Evolutionary conservation across 2,329 filamentous ascomycete genomes (phyloP).

Genomic region (Cryphonectria naterciae): DNA sequence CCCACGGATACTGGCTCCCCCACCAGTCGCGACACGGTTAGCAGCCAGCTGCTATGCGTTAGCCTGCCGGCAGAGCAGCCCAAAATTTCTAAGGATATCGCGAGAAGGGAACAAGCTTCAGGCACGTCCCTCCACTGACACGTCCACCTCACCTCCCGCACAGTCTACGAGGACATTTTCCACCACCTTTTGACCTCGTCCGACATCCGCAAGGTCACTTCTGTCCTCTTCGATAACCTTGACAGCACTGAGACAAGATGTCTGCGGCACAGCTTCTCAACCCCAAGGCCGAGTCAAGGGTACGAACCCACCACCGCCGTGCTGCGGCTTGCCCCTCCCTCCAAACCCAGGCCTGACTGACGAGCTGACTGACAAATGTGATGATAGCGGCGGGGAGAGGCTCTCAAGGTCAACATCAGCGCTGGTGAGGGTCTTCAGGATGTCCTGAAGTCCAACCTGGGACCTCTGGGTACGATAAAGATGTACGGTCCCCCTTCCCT

Average conservation of each 20-base stretch:
- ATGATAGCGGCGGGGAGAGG: slow-evolving; percentile 88
- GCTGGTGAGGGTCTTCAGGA: slow-evolving; percentile 91
- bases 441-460: slow-evolving; percentile 96
- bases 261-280: slow-evolving; percentile 98
- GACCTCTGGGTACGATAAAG: slow-evolving; percentile 92
- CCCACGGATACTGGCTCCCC: background rate
- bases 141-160: background rate
- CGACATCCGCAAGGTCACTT: slow-evolving; percentile 3
- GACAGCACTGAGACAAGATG: slow-evolving; percentile 57
- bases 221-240: background rate
- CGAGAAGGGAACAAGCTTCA: slow-evolving; percentile 9
- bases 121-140: slow-evolving; percentile 2
- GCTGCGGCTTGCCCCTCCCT: slow-evolving; percentile 35
- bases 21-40: background rate
- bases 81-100: slow-evolving; percentile 13
- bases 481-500: slow-evolving; percentile 62
- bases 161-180: background rate
- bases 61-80: slow-evolving; percentile 18
- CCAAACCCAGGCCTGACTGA: slow-evolving; percentile 31
- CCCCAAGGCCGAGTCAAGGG: slow-evolving; percentile 96
- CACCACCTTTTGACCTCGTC: background rate
- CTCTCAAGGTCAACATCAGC: slow-evolving; percentile 93
- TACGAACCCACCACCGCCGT: slow-evolving; percentile 52
- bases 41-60: background rate
- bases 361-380: slow-evolving; percentile 41